Conservation (phyloP, 768 basidiomycete genomes). For the Lactarius sanguifluus region DNA sequence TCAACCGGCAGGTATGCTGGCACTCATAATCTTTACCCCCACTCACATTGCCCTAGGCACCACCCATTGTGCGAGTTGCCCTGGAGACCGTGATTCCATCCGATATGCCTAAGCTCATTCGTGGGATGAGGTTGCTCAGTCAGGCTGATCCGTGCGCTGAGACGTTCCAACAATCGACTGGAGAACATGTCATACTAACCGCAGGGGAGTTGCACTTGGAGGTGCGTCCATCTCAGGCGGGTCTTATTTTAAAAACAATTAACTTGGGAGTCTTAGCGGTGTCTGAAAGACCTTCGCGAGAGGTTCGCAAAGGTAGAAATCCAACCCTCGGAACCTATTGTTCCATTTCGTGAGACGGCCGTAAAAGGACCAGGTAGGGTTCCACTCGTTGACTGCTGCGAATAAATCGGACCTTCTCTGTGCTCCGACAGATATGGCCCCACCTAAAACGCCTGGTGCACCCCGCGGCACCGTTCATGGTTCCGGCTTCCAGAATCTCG, state of each 20-base stretch:
- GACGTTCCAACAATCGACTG: slow-evolving; percentile 94
- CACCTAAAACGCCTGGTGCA: slow-evolving; percentile 69
- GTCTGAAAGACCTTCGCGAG: slow-evolving; percentile 93
- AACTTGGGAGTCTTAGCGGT: slow-evolving; percentile 56
- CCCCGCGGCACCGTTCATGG: slow-evolving; percentile 78
- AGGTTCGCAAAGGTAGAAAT: slow-evolving; percentile 93
- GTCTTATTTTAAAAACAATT: neutral
- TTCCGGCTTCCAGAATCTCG: slow-evolving; percentile 62
- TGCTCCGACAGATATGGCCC: slow-evolving; percentile 71
- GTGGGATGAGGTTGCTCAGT: slow-evolving; percentile 82
- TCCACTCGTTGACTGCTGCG: slow-evolving; percentile 1
- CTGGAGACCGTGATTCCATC: slow-evolving; percentile 80
- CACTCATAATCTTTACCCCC: slow-evolving; percentile 4
- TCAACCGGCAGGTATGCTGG: slow-evolving; percentile 57
- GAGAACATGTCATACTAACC: slow-evolving; percentile 94
- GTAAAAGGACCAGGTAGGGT: slow-evolving; percentile 68
- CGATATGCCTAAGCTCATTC: slow-evolving; percentile 87
- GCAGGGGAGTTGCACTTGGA: slow-evolving; percentile 96
- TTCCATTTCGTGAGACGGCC: slow-evolving; percentile 96
- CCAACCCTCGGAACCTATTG: slow-evolving; percentile 91
- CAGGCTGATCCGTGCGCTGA: slow-evolving; percentile 98
- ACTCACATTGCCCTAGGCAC: slow-evolving; percentile 47
- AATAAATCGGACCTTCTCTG: slow-evolving; percentile 1
- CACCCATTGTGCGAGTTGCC: slow-evolving; percentile 94
- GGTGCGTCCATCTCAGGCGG: slow-evolving; percentile 43